Conservation (phyloP, 345 rosid genomes). For the Populus euphratica region DNA sequence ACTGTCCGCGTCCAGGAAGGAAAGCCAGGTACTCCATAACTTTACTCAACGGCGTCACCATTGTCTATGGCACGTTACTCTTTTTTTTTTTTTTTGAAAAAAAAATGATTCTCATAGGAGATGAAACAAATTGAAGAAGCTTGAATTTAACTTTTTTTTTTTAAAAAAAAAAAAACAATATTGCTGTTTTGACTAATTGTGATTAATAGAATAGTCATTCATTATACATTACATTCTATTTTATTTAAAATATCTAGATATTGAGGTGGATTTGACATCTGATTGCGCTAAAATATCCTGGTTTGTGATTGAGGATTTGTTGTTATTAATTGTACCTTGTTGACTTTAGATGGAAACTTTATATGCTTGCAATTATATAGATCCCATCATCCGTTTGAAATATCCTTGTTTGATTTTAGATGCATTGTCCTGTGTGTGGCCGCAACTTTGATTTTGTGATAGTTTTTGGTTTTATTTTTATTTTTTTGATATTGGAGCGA, state of each 20-base stretch:
- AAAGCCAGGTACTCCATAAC: slow-evolving; percentile 39
- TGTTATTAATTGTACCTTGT: too few species aligned
- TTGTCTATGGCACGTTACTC: slow-evolving; percentile 42
- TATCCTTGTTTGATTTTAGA: not conserved
- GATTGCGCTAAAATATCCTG: not conserved
- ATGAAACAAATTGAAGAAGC: too few species aligned
- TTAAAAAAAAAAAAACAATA: too few species aligned
- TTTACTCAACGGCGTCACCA: slow-evolving; percentile 49
- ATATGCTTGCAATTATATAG: not conserved
- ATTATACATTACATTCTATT: not conserved
- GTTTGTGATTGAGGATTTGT: not conserved
- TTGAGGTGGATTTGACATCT: not conserved
- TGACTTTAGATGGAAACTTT: too few species aligned
- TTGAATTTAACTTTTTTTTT: too few species aligned
- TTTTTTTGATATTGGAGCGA: slow-evolving; percentile 38
- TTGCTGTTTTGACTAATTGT: not conserved
- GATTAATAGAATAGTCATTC: not conserved
- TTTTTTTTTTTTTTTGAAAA: not conserved
- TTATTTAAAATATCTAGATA: too few species aligned
- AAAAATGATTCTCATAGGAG: too few species aligned
- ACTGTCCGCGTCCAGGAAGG: slow-evolving; percentile 36
- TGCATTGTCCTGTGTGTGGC: not conserved
- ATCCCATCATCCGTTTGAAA: not conserved
- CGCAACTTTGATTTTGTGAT: not conserved
- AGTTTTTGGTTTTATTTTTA: slow-evolving; percentile 4